phyloP scores from a whole-genome alignment of 768 basidiomycete species.

The Amanita pseudoporphyria region DNA sequence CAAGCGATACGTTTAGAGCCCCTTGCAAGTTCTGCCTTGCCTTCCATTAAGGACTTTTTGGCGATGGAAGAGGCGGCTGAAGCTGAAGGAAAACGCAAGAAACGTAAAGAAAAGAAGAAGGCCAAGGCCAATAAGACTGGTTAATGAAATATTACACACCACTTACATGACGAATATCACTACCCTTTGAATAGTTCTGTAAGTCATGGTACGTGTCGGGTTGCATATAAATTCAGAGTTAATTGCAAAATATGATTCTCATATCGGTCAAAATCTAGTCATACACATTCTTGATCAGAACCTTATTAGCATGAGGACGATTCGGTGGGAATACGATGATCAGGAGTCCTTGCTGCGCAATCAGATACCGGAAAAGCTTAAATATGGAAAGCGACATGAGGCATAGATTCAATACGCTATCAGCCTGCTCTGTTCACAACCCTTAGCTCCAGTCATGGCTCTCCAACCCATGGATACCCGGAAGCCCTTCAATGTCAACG shows the following conservation, averaged over 20 bases:
- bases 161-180: neutral
- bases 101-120: slow-evolving; percentile 71
- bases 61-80: slow-evolving; percentile 65
- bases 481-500: neutral
- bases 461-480: neutral
- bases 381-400: too few relatives aligned
- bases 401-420: too few relatives aligned
- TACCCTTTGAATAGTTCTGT: neutral
- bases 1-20: slow-evolving; percentile 53
- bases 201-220: neutral
- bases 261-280: too few relatives aligned
- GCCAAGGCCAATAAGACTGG: slow-evolving; percentile 20
- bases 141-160: too few relatives aligned
- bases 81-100: slow-evolving; percentile 56
- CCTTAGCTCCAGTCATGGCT: neutral
- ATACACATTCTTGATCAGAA: too few relatives aligned
- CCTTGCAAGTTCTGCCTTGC: slow-evolving; percentile 69
- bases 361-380: too few relatives aligned
- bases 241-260: too few relatives aligned
- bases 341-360: too few relatives aligned
- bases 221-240: too few relatives aligned
- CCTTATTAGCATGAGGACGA: too few relatives aligned
- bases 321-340: too few relatives aligned
- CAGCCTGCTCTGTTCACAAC: too few relatives aligned
- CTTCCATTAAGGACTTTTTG: slow-evolving; percentile 77